Percentiles rank a stretch among this genome's conserved stretches.
Conservation (phyloP, 2,329 filamentous ascomycete species). For the Apiospora aurea region DNA sequence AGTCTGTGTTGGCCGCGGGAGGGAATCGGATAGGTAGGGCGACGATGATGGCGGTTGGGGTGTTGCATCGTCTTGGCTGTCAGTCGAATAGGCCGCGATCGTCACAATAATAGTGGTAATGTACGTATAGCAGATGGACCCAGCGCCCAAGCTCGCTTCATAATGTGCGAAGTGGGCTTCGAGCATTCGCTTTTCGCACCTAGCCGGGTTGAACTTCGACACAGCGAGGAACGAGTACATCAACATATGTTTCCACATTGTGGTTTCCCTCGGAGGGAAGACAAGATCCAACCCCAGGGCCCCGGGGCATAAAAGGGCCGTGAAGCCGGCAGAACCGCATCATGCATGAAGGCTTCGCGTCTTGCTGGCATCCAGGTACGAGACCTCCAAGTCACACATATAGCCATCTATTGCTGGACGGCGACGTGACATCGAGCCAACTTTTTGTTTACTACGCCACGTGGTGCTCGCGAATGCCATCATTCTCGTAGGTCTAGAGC, state of each 20-base stretch:
- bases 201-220: not conserved
- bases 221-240: not conserved
- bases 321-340: not conserved
- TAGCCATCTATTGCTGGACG: not conserved
- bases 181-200: not conserved
- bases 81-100: not conserved
- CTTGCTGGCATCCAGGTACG: not conserved
- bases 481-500: not conserved
- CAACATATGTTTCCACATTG: not conserved
- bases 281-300: not conserved
- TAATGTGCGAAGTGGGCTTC: not conserved
- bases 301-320: not conserved
- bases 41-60: not conserved
- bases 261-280: not conserved
- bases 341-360: not conserved
- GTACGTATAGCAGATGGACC: constrained; percentile 32
- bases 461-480: not conserved
- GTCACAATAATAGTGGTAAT: constrained; percentile 32
- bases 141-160: not conserved
- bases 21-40: not conserved
- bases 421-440: not conserved
- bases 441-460: not conserved
- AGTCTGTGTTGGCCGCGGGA: not conserved
- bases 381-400: not conserved
- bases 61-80: not conserved